Evolutionary conservation across 805 yeast species (phyloP).

Genomic region (Starmerella apicola): DNA sequence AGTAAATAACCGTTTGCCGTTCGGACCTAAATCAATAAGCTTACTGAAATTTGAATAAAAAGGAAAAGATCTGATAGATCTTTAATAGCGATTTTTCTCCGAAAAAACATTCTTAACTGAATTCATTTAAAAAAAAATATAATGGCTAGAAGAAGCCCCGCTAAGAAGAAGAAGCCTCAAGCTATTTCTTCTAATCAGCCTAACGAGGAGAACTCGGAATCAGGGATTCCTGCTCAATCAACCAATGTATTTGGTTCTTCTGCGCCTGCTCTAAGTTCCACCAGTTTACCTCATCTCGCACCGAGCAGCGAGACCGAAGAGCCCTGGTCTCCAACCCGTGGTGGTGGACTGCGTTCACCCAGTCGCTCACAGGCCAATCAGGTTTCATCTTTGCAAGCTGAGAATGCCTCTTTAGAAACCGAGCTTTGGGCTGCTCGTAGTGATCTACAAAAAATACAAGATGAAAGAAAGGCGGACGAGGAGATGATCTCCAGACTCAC

Average conservation of each 20-base stretch:
- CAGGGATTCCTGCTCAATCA: no score
- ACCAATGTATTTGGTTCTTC: no score
- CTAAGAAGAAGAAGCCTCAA: not conserved
- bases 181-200: not conserved
- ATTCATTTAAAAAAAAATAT: no score
- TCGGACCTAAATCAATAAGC: no score
- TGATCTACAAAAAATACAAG: constrained; percentile 24
- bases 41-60: no score
- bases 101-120: no score
- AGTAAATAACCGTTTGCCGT: no score
- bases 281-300: not conserved
- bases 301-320: constrained; percentile 3
- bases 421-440: constrained; percentile 31
- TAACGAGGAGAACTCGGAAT: not conserved
- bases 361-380: constrained; percentile 3
- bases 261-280: not conserved
- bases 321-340: constrained; percentile 14
- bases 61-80: no score
- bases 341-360: constrained; percentile 15
- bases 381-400: constrained; percentile 9
- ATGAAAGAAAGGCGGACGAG: constrained; percentile 19
- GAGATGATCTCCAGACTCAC: constrained; percentile 17
- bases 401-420: constrained; percentile 24
- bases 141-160: constrained; percentile 10
- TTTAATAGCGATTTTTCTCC: no score